Conservation (phyloP, 192 early-diverging fungal species). For the Kickxella alabastrina region DNA sequence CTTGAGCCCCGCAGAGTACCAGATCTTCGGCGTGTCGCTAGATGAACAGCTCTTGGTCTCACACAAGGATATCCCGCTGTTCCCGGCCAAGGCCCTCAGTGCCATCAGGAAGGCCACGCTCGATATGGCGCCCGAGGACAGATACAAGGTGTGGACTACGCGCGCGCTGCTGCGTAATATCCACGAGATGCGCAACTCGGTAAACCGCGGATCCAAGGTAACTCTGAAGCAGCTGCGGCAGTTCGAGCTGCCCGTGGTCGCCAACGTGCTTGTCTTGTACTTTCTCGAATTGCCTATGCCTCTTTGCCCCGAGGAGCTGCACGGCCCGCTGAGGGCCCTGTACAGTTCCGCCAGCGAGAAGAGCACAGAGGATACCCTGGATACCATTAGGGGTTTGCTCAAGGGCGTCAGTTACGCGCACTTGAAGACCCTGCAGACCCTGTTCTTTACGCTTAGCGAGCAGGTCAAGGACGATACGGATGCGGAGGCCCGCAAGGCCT, state of each 20-base stretch:
- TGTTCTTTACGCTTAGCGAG: constrained; percentile 34
- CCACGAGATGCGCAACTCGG: constrained; percentile 59
- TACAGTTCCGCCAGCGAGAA: constrained; percentile 52
- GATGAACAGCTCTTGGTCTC: constrained; percentile 62
- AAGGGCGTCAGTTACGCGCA: constrained; percentile 36
- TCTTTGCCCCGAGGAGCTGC: constrained; percentile 64
- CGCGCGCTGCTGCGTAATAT: constrained; percentile 55
- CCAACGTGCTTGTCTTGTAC: constrained; percentile 61
- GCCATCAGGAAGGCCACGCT: constrained; percentile 54
- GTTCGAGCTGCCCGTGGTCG: constrained; percentile 57
- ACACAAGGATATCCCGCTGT: constrained; percentile 57
- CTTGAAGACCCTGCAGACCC: constrained; percentile 32
- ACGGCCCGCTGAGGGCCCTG: constrained; percentile 62
- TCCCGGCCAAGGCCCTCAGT: constrained; percentile 59
- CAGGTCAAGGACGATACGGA: constrained; percentile 16
- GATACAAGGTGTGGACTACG: constrained; percentile 59
- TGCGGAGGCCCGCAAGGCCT: constrained; percentile 9
- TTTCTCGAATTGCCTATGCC: constrained; percentile 70
- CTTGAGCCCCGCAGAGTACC: constrained; percentile 66
- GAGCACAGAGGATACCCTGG: constrained; percentile 18
- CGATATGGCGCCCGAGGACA: constrained; percentile 46
- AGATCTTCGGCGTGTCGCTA: constrained; percentile 73
- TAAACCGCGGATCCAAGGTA: constrained; percentile 59
- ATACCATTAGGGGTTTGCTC: constrained; percentile 20
- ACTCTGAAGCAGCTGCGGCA: constrained; percentile 53